phyloP scores from a whole-genome alignment of 495 filamentous ascomycete genomes.

The Trichoderma virens region DNA sequence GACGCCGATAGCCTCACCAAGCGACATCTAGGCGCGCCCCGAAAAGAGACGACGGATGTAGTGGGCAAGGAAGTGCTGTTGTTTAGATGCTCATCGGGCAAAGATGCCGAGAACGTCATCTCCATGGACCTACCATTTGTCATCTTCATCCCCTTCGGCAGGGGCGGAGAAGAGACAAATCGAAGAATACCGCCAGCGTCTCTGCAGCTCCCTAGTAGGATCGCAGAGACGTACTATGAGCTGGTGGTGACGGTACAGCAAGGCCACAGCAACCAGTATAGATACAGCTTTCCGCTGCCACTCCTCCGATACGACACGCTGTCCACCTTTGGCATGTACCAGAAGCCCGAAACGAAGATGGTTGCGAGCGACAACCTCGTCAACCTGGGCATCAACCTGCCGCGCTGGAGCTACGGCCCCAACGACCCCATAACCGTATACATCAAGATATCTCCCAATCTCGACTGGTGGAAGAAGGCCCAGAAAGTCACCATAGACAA shows the following conservation, averaged over 20 bases:
- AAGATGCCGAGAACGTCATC: conserved; percentile 77
- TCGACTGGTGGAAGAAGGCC: conserved; percentile 83
- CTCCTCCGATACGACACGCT: conserved; percentile 90
- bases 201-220: conserved; percentile 81
- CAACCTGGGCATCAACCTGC: conserved; percentile 81
- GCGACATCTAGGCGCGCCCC: conserved; percentile 82
- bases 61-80: conserved; percentile 94
- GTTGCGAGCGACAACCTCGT: conserved; percentile 83
- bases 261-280: conserved; percentile 72
- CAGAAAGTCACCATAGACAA: conserved; percentile 88
- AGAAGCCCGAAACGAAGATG: conserved; percentile 82
- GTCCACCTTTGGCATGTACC: conserved; percentile 99
- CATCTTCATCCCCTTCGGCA: conserved; percentile 91
- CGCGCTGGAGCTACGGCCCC: conserved; percentile 94
- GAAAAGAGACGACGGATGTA: conserved; percentile 84
- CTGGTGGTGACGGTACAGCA: conserved; percentile 94
- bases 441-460: conserved; percentile 86
- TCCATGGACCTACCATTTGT: conserved; percentile 98
- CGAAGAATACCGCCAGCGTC: conserved; percentile 86
- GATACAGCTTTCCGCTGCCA: conserved; percentile 86
- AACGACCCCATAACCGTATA: conserved; percentile 92
- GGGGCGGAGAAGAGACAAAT: conserved; percentile 80
- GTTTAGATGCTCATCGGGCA: conserved; percentile 76
- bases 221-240: conserved; percentile 94
- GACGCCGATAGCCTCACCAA: conserved; percentile 89